Evolutionary conservation across 2,329 filamentous ascomycete species (phyloP).

Genomic region (Aspergillus novoparasiticus): DNA sequence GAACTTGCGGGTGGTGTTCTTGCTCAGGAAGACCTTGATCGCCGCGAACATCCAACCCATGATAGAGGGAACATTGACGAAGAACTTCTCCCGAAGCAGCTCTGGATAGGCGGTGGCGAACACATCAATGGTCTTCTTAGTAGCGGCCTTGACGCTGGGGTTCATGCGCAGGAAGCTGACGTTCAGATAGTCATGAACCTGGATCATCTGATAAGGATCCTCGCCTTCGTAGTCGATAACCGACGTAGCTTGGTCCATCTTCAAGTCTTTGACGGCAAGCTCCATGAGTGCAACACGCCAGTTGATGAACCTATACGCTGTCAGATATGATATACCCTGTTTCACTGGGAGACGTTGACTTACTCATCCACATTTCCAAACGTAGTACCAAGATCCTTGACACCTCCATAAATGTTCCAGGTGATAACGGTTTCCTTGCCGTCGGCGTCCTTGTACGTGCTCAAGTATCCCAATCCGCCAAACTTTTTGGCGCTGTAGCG

Average conservation of each 20-base stretch:
- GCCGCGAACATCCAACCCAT: constrained; percentile 85
- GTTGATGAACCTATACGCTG: constrained; percentile 69
- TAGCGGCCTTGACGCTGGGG: constrained; percentile 72
- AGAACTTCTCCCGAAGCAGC: constrained; percentile 87
- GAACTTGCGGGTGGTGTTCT: constrained; percentile 77
- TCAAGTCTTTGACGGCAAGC: constrained; percentile 73
- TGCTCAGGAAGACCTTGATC: constrained; percentile 74
- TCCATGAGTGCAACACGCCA: constrained; percentile 95
- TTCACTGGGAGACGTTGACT: constrained; percentile 36
- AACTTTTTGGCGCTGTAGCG: constrained; percentile 72
- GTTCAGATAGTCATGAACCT: constrained; percentile 90
- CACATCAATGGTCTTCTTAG: constrained; percentile 76
- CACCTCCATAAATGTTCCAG: constrained; percentile 91
- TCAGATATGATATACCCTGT: constrained; percentile 4
- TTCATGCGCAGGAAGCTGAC: constrained; percentile 86
- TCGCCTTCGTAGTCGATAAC: constrained; percentile 62
- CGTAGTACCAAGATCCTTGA: constrained; percentile 77
- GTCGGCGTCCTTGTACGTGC: constrained; percentile 63
- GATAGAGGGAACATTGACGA: constrained; percentile 86
- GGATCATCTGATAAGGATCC: constrained; percentile 87
- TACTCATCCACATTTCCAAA: constrained; percentile 83
- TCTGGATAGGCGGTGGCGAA: constrained; percentile 87
- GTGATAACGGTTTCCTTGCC: constrained; percentile 67
- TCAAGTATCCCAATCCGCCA: constrained; percentile 77
- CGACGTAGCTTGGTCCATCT: constrained; percentile 69